Percentiles rank a stretch among this genome's conserved stretches.
phyloP scores from a whole-genome alignment of 1,284 basidiomycete species.

The Cryptococcus sp. region DNA sequence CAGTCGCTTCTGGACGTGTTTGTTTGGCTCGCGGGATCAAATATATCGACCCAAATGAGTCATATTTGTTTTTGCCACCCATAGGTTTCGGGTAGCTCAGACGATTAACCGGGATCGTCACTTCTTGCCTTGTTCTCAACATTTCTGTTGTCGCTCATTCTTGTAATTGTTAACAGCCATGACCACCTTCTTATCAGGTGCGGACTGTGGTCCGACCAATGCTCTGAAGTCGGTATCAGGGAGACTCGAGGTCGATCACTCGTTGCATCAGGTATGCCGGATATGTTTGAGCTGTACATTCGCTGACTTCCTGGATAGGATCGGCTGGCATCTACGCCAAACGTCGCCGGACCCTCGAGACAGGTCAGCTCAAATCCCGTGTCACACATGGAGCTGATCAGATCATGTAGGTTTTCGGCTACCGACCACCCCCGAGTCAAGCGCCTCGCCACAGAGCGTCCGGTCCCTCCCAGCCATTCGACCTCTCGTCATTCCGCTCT shows the following conservation, averaged over 20 bases:
- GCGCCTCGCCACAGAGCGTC: not conserved
- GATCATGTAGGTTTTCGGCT: slow-evolving; percentile 11
- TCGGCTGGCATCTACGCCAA: slow-evolving; percentile 20
- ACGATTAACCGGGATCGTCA: not conserved
- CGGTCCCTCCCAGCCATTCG: slow-evolving; percentile 23
- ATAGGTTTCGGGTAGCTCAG: not conserved
- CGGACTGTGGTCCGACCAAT: slow-evolving; percentile 35
- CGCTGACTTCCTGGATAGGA: slow-evolving; percentile 11
- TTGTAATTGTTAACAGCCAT: slow-evolving; percentile 9
- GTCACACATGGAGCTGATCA: not conserved
- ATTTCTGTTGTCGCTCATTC: not conserved
- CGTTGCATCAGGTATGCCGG: slow-evolving; percentile 31
- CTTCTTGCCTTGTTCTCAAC: not conserved
- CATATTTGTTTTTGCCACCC: not conserved
- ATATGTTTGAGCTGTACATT: not conserved
- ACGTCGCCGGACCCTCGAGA: slow-evolving; percentile 18
- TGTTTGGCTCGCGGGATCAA: not conserved
- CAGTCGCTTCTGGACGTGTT: not conserved
- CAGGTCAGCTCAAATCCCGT: slow-evolving; percentile 10
- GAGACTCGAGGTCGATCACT: slow-evolving; percentile 35
- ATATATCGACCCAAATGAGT: not conserved
- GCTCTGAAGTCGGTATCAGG: slow-evolving; percentile 34
- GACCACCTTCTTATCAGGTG: slow-evolving; percentile 35
- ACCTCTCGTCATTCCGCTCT: slow-evolving; percentile 33
- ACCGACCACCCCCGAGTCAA: not conserved